Evolutionary conservation across 2,329 filamentous ascomycete genomes (phyloP), one percentile per base, ranked within the genome.

Genomic region (Cladosporium sp.): DNA sequence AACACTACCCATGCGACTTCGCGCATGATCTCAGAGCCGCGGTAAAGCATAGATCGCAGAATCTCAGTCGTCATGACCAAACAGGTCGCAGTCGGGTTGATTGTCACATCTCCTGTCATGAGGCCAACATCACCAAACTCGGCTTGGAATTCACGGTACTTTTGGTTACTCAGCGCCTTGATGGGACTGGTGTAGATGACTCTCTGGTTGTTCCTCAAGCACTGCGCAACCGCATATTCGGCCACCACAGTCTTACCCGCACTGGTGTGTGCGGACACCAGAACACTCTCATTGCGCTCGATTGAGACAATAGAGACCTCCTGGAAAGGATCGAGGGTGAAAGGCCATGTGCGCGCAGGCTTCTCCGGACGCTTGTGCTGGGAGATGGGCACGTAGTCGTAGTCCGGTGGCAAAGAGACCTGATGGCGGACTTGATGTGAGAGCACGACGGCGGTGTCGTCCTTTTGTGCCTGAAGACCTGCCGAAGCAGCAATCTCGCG

Each of bases 51-150:
- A 21, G 94, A 98, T 58, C 95, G 90, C 76, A 99, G 80, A 92
- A 99, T 99, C 82, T 99, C 95, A 0, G 95, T 99, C 0, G 95
- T 99, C 95, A 99, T 99, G 74, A 99, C 95, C 66, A 99, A 83
- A 77, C 95, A 99, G 67, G 93, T 98, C 16, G 95, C 95, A 3
- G 95, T 98, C 4, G 96, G 96, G 78, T 99, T 99, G 79, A 99
- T 99, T 26, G 95, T 99, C 69, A 98, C 94, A 85, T 99, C 95
- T 75, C 95, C 95, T 5, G 95, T 99, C 94, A 99, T 98, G 67
- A 99, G 84, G 66, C 95, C 95, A 60, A 97, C 94, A 76, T 99
- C 95, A 66, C 93, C 94, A 80, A 99, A 99, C 66, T 97, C 92
- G 49, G 91, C 92, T 71, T 91, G 89, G 78, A 99, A 99, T 76